phyloP scores from a whole-genome alignment of 139 green algal species.

The Diplosphaera chodatii region DNA sequence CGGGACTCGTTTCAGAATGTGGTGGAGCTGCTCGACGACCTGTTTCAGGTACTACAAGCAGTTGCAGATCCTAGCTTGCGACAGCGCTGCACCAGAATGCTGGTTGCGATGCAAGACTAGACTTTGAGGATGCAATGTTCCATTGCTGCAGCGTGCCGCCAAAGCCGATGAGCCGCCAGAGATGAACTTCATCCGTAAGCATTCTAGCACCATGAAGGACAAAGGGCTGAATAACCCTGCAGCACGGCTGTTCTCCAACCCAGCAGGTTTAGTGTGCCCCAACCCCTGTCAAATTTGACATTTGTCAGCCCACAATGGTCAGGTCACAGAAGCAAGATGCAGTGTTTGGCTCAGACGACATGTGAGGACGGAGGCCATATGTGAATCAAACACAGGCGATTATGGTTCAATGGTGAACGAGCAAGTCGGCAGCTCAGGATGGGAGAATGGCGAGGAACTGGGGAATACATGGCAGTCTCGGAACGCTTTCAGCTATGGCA shows the following conservation, averaged over 20 bases:
- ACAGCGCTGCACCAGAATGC: too few species aligned
- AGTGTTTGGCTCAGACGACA: too few species aligned
- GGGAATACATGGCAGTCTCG: slow-evolving; percentile 90
- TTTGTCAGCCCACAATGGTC: too few species aligned
- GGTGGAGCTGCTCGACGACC: slow-evolving; percentile 94
- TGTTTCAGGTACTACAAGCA: slow-evolving; percentile 84
- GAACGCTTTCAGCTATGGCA: slow-evolving; percentile 94
- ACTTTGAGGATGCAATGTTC: too few species aligned
- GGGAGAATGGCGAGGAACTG: slow-evolving; percentile 81
- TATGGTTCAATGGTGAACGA: slow-evolving; percentile 99
- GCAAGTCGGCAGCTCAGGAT: slow-evolving; percentile 75
- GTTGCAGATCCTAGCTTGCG: too few species aligned
- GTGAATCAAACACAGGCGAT: slow-evolving; percentile 47
- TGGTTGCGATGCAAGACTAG: too few species aligned
- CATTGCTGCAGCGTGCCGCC: slow-evolving; percentile 33
- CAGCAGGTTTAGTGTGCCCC: too few species aligned
- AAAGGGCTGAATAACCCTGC: slow-evolving; percentile 60
- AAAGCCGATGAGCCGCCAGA: slow-evolving; percentile 70
- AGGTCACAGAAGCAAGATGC: too few species aligned
- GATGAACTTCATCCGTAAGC: slow-evolving; percentile 92
- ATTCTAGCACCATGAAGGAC: slow-evolving; percentile 60
- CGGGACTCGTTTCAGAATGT: slow-evolving; percentile 85
- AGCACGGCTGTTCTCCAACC: slow-evolving; percentile 91
- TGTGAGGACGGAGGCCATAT: too few species aligned
- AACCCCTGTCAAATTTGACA: too few species aligned